Evolutionary conservation across 495 filamentous ascomycete genomes (phyloP), one percentile per base, ranked within the genome.

Genomic region (Neurospora sp.): DNA sequence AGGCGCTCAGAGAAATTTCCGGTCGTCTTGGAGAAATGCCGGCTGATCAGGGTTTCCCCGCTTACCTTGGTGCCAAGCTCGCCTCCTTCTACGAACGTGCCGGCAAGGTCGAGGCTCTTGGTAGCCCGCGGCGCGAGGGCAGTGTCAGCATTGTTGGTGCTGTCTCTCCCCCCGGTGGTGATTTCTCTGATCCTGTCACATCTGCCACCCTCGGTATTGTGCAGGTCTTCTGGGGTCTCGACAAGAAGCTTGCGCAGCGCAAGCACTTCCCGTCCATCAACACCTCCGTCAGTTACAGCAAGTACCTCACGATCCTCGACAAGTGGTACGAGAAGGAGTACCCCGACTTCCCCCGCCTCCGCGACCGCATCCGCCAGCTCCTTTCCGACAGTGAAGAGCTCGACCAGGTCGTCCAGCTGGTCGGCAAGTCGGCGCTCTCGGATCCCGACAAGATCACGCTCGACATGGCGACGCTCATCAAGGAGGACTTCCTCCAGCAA

Each of bases 191-290:
- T 84, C 96, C 96, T 27, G 96, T 99, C 81, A 99, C 96, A 16
- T 93, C 88, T 76, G 91, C 91, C 80, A 99, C 96, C 8, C 90
- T 99, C 27, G 90, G 93, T 90, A 99, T 99, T 80, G 96, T 98
- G 78, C 96, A 99, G 79, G 96, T 99, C 74, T 98, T 99, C 87
- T 99, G 96, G 96, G 96, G 96, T 87, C 87, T 99, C 40, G 96
- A 99, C 86, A 98, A 99, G 90, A 98, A 98, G 85, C 90, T 99
- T 71, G 96, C 96, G 27, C 96, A 99, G 82, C 91, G 96, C 74
- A 99, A 99, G 85, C 96, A 99, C 85, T 99, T 99, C 88, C 96
- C 96, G 3, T 97, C 95, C 46, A 93, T 99, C 87, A 99, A 99
- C 86, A 98, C 96, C 23, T 91, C 92, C 6, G 85, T 93, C 78